Percentiles rank a stretch among this genome's conserved stretches.
Conservation (phyloP, 441 rosid species). For the Populus hybrid region DNA sequence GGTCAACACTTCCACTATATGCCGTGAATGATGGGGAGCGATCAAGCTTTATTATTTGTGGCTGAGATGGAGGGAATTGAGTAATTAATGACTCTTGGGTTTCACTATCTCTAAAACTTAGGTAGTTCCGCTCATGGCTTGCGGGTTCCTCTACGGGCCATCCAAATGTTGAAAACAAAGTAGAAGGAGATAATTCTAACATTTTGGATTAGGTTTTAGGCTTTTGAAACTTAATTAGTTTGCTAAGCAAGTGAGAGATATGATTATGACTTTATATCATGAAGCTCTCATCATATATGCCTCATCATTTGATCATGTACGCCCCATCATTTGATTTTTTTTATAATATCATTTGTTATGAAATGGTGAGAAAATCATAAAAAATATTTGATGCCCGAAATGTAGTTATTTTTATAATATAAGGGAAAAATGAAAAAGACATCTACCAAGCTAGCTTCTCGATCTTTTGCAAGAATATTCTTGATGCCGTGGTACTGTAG, state of each 20-base stretch:
- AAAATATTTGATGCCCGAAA: too few species aligned
- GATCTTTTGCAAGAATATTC: neutral
- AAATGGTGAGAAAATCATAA: too few species aligned
- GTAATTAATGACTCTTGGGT: neutral
- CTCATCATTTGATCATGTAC: neutral
- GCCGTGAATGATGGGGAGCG: conserved; percentile 12
- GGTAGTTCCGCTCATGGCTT: conserved; percentile 1
- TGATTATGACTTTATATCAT: conserved; percentile 10
- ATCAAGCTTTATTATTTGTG: conserved; percentile 6
- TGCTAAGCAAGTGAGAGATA: neutral
- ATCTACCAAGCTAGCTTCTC: neutral
- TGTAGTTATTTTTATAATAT: neutral
- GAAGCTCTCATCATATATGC: neutral
- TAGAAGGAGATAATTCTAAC: conserved; percentile 28
- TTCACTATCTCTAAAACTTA: neutral
- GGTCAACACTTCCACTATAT: conserved; percentile 1
- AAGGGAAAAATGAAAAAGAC: neutral
- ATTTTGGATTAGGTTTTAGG: conserved; percentile 6
- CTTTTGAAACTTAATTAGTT: too few species aligned
- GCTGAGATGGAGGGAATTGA: conserved; percentile 5
- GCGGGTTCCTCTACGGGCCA: conserved; percentile 30
- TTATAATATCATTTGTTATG: neutral
- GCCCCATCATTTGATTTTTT: too few species aligned
- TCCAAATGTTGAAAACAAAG: conserved; percentile 12
- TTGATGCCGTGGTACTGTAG: neutral